Evolutionary conservation across 805 yeast species (phyloP).

Genomic region (Wickerhamiella musiphila): DNA sequence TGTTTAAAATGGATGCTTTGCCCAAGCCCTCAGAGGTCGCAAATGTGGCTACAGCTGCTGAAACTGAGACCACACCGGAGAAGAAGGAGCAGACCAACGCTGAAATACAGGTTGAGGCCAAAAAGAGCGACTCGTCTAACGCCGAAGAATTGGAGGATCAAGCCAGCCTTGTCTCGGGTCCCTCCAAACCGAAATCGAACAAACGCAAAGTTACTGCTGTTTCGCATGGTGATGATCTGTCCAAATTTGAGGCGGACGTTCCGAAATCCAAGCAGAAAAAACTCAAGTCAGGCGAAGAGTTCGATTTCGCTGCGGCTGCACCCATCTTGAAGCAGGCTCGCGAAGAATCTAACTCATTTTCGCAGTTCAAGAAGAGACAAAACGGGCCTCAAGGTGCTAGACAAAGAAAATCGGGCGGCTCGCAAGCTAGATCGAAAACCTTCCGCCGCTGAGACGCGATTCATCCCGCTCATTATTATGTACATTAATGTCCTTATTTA

Average conservation of each 20-base stretch:
- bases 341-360: background rate
- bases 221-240: constrained; percentile 7
- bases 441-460: too few species aligned
- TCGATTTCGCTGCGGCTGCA: constrained; percentile 17
- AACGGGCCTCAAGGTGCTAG: constrained; percentile 2
- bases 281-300: constrained; percentile 9
- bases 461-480: too few species aligned
- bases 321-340: constrained; percentile 11
- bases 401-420: background rate
- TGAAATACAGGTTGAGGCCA: background rate
- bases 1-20: constrained; percentile 3
- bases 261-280: constrained; percentile 1
- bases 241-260: background rate
- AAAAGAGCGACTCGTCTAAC: background rate
- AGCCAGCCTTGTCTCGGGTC: background rate
- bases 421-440: background rate
- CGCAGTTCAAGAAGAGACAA: background rate
- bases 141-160: background rate
- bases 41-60: background rate
- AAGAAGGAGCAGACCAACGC: constrained; percentile 4
- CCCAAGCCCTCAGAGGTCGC: constrained; percentile 1
- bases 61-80: constrained; percentile 1
- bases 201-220: constrained; percentile 11
- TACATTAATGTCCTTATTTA: too few species aligned
- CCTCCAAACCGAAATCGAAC: constrained; percentile 1